Evolutionary conservation across 179 eudicot species (phyloP).

Genomic region (Vitellaria paradoxa): DNA sequence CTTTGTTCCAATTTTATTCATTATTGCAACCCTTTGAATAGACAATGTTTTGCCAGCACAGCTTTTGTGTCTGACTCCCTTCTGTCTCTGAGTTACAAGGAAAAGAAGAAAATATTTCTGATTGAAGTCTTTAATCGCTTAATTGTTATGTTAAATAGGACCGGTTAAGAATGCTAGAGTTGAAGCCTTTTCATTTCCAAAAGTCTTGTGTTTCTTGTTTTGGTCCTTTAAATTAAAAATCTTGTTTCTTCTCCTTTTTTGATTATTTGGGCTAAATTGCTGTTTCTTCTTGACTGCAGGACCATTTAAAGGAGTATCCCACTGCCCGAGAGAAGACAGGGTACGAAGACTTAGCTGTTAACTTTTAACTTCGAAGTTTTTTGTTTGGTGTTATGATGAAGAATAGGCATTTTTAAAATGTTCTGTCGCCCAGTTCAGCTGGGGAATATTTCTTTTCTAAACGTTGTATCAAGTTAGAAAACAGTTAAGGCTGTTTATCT

Average conservation of each 20-base stretch:
- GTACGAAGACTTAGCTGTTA: slow-evolving; percentile 29
- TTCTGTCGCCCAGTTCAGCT: not conserved
- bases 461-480: not conserved
- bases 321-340: slow-evolving; percentile 47
- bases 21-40: not conserved
- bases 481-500: not conserved
- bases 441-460: not conserved
- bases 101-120: not conserved
- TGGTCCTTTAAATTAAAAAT: not conserved
- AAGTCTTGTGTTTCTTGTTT: not conserved
- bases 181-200: too few relatives aligned
- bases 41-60: not conserved
- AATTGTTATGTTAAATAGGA: not conserved
- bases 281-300: slow-evolving; percentile 47
- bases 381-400: not conserved
- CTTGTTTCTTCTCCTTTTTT: not conserved
- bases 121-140: not conserved
- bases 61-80: not conserved
- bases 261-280: slow-evolving; percentile 6
- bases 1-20: not conserved
- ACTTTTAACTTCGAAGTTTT: not conserved
- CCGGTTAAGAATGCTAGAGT: not conserved
- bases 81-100: not conserved
- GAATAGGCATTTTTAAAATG: not conserved
- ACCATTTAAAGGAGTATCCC: slow-evolving; percentile 67